Conservation (phyloP, 1,284 basidiomycete genomes). For the Heliocybe sulcata region DNA sequence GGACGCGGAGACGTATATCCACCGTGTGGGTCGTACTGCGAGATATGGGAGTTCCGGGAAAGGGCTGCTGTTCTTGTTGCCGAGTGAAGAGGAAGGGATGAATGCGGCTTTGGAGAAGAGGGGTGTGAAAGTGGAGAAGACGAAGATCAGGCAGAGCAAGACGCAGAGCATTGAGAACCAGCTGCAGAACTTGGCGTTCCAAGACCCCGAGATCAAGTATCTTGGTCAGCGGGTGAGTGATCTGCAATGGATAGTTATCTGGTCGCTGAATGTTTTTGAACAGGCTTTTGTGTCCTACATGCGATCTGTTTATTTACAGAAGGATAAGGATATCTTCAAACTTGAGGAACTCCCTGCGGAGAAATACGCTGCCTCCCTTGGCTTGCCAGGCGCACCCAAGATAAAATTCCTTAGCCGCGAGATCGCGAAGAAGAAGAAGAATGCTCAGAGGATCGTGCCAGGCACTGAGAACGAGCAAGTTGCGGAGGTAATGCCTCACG, state of each 20-base stretch:
- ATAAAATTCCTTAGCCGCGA: conserved; percentile 86
- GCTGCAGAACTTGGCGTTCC: conserved; percentile 90
- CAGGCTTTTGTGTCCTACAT: conserved; percentile 97
- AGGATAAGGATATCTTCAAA: conserved; percentile 92
- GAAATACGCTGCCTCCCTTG: conserved; percentile 83
- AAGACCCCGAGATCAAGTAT: conserved; percentile 97
- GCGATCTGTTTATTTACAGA: conserved; percentile 89
- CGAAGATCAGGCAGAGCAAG: conserved; percentile 90
- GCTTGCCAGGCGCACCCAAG: conserved; percentile 92
- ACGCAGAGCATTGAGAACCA: conserved; percentile 83
- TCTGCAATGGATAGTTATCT: conserved; percentile 5
- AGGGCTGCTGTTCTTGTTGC: conserved; percentile 76
- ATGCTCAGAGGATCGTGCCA: conserved; percentile 40
- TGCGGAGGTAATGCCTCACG: conserved; percentile 19
- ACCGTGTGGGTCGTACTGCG: conserved; percentile 94
- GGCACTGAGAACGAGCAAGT: conserved; percentile 25
- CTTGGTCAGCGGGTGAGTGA: conserved; percentile 81
- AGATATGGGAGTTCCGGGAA: conserved; percentile 91
- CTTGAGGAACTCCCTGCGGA: conserved; percentile 79
- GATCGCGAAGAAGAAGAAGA: conserved; percentile 69
- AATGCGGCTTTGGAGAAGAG: conserved; percentile 65
- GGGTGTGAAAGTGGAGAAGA: conserved; percentile 70
- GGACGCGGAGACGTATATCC: conserved; percentile 97
- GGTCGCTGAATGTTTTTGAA: neutral
- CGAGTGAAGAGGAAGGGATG: conserved; percentile 93